Conservation (phyloP, 305 asterid genomes). For the Rubia peregrina region DNA sequence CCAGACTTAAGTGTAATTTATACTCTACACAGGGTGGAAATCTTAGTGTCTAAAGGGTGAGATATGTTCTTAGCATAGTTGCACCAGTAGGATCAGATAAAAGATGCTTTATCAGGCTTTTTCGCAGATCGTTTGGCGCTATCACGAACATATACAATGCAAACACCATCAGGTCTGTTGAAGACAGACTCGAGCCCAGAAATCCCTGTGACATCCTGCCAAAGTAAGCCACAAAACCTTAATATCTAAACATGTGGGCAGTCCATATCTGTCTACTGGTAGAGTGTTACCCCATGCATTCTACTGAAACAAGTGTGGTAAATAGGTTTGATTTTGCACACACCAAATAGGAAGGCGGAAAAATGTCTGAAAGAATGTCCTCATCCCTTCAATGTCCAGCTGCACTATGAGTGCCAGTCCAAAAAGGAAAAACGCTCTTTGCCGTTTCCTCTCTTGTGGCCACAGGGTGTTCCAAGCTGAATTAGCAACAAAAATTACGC, state of each 20-base stretch:
- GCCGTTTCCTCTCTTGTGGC: conserved; percentile 93
- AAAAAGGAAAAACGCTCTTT: conserved; percentile 88
- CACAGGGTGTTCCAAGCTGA: conserved; percentile 97
- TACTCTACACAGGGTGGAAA: not conserved
- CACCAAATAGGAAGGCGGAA: conserved; percentile 86
- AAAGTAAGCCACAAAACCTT: conserved; percentile 13
- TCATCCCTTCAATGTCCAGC: conserved; percentile 75
- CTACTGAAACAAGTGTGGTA: not conserved
- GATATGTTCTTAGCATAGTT: conserved; percentile 77
- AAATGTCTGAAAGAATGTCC: conserved; percentile 78
- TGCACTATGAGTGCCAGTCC: conserved; percentile 90
- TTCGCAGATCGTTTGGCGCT: conserved; percentile 90
- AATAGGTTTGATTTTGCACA: conserved; percentile 12
- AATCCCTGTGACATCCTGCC: conserved; percentile 97
- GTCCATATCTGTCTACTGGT: no score
- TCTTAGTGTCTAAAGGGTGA: conserved; percentile 21
- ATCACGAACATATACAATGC: conserved; percentile 86
- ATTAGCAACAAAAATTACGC: not conserved
- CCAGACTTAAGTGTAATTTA: not conserved
- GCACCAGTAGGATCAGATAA: conserved; percentile 91
- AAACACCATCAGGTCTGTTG: conserved; percentile 71
- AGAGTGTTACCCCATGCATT: no score
- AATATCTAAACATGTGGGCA: not conserved
- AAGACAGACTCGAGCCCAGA: conserved; percentile 87
- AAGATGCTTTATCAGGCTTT: conserved; percentile 75